Evolutionary conservation across 495 filamentous ascomycete genomes (phyloP), one percentile per base, ranked within the genome.

Genomic region (Pyrenula aspistea): DNA sequence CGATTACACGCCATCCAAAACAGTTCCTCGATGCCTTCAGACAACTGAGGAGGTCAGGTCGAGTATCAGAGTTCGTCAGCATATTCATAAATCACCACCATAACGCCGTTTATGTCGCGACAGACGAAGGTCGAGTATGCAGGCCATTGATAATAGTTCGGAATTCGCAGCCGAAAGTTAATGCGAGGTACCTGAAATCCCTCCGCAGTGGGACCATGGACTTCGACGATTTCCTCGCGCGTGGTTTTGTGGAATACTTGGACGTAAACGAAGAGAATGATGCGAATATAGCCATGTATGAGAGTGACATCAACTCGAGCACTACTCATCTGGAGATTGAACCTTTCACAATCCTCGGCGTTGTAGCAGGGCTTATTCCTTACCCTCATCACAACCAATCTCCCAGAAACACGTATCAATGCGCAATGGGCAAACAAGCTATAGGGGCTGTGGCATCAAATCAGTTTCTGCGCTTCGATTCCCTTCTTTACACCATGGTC

Each of bases 331-430:
- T 97, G 31, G 93, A 99, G 66, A 96, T 99, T 55, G 94, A 97
- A 67, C 93, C 93, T 0, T 97, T 96, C 68, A 97, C 94, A 1
- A 86, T 97, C 49, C 83, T 99, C 25, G 93, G 93, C n/a, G 94
- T 93, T 23, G 94, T 97, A 31, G 93, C 93, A 42, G 92, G 93
- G 47, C 76, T 99, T 21, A 97, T 99, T 63, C 93, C 93, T 2
- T 99, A 96, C 65, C 93, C 93, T 11, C 94, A 99, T 71, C 93
- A 99, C 75, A 99, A 99, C 69, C 93, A 99, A 69, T 99, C 93
- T 2, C 93, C 93, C 10, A 84, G 93, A 73, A 99, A 99, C 67
- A 99, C 93, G 8, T 99, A 99, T 65, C 93, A 98, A 73, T 96
- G 94, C 69, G 93, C 93, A 70, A 99, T 99, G 93, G 93, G 93